Conservation (phyloP, 2,329 filamentous ascomycete species). For the Mycosphaerella sp. region DNA sequence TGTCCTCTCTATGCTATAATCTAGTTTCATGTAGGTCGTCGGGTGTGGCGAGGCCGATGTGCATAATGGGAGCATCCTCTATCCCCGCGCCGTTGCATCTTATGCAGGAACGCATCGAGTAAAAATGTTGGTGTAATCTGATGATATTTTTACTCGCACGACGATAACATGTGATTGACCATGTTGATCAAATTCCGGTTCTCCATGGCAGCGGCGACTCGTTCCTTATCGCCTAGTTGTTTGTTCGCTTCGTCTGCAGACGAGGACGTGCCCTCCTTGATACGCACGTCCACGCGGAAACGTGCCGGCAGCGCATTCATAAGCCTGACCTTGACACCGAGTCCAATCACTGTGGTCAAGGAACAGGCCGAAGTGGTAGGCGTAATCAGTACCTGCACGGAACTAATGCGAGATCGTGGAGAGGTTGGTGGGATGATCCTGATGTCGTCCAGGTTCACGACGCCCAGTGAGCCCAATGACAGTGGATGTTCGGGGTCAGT, state of each 20-base stretch:
- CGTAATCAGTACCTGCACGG: conserved; percentile 81
- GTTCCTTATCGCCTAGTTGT: conserved; percentile 92
- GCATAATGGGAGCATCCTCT: background rate
- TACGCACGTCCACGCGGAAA: conserved; percentile 84
- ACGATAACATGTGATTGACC: conserved; percentile 77
- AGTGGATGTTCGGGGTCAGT: conserved; percentile 95
- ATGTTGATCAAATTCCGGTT: conserved; percentile 86
- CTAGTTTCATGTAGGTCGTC: background rate
- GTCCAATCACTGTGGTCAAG: conserved; percentile 88
- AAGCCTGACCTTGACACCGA: conserved; percentile 84
- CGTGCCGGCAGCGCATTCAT: conserved; percentile 87
- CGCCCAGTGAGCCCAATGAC: conserved; percentile 84
- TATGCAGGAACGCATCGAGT: background rate
- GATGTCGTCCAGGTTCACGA: conserved; percentile 95
- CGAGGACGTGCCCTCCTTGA: conserved; percentile 93
- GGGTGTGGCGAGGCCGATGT: background rate
- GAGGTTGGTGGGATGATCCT: conserved; percentile 64
- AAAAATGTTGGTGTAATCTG: background rate
- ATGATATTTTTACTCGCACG: conserved; percentile 28
- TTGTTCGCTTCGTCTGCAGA: conserved; percentile 96
- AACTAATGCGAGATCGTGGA: conserved; percentile 57
- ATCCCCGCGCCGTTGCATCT: conserved; percentile 17
- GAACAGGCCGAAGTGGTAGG: conserved; percentile 97
- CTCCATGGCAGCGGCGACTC: conserved; percentile 88
- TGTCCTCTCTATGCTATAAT: background rate